phyloP scores from a whole-genome alignment of 176 grass and related monocot genomes.

The Urochloa ruziziensis region DNA sequence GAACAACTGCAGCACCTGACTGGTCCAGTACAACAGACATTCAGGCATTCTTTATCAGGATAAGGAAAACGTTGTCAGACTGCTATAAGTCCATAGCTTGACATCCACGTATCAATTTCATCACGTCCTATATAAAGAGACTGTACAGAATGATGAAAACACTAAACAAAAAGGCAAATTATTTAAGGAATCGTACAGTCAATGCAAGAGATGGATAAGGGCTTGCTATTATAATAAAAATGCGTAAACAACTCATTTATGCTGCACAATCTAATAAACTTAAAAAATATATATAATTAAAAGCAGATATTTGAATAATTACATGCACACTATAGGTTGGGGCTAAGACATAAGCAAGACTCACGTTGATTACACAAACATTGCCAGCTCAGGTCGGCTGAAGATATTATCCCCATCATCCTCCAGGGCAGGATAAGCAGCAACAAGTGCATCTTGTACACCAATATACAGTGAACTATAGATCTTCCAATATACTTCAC shows the following conservation, averaged over 20 bases:
- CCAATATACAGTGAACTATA: slow-evolving; percentile 94
- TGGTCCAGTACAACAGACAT: too few species aligned
- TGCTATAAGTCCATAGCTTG: not conserved
- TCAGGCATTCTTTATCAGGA: too few species aligned
- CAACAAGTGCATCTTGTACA: slow-evolving; percentile 83
- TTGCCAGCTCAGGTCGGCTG: slow-evolving; percentile 69
- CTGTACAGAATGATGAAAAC: too few species aligned
- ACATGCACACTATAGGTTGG: not conserved
- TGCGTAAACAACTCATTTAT: not conserved
- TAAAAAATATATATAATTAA: not conserved
- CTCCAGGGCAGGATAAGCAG: slow-evolving; percentile 65
- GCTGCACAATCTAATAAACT: not conserved
- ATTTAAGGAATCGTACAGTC: too few species aligned
- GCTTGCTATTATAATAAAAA: not conserved
- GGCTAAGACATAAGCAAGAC: slow-evolving; percentile 11
- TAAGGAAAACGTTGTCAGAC: too few species aligned
- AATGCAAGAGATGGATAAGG: too few species aligned
- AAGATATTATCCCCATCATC: slow-evolving; percentile 62
- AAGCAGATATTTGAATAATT: not conserved
- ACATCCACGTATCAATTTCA: too few species aligned
- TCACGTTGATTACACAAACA: slow-evolving; percentile 70
- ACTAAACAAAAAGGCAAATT: not conserved
- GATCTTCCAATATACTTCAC: slow-evolving; percentile 98
- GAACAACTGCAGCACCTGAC: not conserved
- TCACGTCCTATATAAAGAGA: too few species aligned